phyloP scores from a whole-genome alignment of 2,329 filamentous ascomycete genomes.

The Botryosphaeria dothidea region DNA sequence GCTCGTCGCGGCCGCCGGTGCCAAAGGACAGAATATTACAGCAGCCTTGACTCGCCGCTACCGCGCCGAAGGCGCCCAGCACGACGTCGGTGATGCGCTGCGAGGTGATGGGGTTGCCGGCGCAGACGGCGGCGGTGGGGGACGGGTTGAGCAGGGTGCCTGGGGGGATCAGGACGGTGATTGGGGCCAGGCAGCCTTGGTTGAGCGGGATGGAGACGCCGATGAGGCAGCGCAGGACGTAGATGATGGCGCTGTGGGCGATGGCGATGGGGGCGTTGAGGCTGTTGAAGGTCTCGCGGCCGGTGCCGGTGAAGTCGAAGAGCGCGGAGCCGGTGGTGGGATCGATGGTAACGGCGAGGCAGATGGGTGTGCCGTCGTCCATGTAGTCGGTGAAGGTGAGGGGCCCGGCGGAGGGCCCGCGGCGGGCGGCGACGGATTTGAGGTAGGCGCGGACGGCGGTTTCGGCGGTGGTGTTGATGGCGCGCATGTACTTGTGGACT shows the following conservation, averaged over 20 bases:
- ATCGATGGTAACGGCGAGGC: constrained; percentile 37
- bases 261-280: constrained; percentile 43
- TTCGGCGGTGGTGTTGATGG: constrained; percentile 22
- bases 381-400: constrained; percentile 37
- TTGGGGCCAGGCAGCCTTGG: constrained; percentile 33
- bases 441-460: constrained; percentile 21
- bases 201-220: constrained; percentile 35
- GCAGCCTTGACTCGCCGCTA: constrained; percentile 33
- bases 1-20: constrained; percentile 32
- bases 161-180: constrained; percentile 30
- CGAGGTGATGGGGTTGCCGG: constrained; percentile 32
- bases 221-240: constrained; percentile 33
- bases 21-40: constrained; percentile 36
- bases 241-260: constrained; percentile 35
- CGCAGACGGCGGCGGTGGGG: constrained; percentile 30
- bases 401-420: not conserved
- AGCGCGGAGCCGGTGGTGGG: constrained; percentile 30
- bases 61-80: constrained; percentile 32
- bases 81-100: constrained; percentile 36
- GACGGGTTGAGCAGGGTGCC: constrained; percentile 32
- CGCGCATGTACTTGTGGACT: constrained; percentile 23
- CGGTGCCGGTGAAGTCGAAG: constrained; percentile 46
- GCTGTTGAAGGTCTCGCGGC: constrained; percentile 34
- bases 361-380: constrained; percentile 43
- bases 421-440: not conserved